Percentiles rank a stretch among this genome's conserved stretches.
These are phyloP conservation scores for Protomyces lactucae-debilis DNA, from an alignment of 1,139 yeast species.

Conservation along the genomic window DNA sequence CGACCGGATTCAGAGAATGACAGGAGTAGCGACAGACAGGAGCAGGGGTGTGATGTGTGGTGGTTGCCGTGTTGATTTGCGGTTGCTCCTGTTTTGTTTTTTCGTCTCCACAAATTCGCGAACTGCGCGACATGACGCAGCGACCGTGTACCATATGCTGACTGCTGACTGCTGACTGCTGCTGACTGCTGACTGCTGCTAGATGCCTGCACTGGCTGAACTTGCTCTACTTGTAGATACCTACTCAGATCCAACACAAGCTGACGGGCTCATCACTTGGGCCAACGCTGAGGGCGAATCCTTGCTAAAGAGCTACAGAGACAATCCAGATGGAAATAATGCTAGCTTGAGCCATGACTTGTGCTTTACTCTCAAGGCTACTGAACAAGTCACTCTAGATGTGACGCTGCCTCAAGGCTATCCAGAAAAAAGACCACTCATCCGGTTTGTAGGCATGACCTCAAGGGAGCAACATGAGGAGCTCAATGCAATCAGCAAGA, in stretches of 20 bases:
- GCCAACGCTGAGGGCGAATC: background rate
- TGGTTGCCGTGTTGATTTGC: background rate
- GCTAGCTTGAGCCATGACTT: background rate
- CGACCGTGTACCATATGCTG: background rate
- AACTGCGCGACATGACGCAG: background rate
- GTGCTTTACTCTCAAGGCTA: background rate
- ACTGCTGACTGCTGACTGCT: too few species aligned
- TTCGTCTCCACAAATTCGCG: background rate
- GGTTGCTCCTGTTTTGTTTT: background rate
- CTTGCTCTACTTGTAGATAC: background rate
- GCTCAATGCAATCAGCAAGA: background rate
- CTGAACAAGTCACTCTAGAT: background rate
- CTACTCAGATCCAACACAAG: background rate
- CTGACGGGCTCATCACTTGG: background rate
- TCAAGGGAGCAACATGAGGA: background rate
- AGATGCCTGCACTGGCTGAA: background rate
- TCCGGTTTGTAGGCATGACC: background rate
- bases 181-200: too few species aligned
- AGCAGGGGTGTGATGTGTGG: too few species aligned
- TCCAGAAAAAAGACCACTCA: background rate
- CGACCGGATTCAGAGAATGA: too few species aligned
- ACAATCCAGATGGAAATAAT: background rate
- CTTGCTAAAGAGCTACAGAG: background rate
- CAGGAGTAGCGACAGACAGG: too few species aligned
- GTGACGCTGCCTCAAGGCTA: background rate